Conservation (phyloP, 306 rosid species). For the Gastrolobium villosum region DNA sequence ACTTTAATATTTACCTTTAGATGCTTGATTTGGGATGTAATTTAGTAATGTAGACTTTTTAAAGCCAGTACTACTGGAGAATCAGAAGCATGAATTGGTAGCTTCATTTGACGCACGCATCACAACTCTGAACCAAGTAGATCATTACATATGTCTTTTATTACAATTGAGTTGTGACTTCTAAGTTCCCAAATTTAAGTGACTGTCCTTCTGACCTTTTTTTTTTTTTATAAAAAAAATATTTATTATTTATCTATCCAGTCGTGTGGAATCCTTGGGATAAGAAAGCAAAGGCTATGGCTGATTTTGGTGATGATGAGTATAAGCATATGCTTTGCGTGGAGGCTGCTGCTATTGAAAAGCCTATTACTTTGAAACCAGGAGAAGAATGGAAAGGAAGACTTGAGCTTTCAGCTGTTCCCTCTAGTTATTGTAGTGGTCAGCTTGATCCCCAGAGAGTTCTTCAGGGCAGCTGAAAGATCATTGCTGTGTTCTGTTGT, state of each 20-base stretch:
- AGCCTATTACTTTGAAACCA: slow-evolving; percentile 86
- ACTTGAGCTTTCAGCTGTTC: slow-evolving; percentile 92
- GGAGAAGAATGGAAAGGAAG: slow-evolving; percentile 99
- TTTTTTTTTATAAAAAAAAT: background rate
- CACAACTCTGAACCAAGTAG: slow-evolving; percentile 29
- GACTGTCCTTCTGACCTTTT: background rate
- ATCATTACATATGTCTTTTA: background rate
- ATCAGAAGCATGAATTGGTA: slow-evolving; percentile 38
- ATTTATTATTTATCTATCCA: slow-evolving; percentile 49
- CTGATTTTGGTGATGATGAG: slow-evolving; percentile 98
- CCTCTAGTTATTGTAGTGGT: slow-evolving; percentile 98
- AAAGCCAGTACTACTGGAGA: slow-evolving; percentile 23
- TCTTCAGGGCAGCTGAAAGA: slow-evolving; percentile 72
- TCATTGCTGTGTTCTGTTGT: slow-evolving; percentile 58
- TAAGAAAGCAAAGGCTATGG: slow-evolving; percentile 94
- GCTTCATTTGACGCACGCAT: slow-evolving; percentile 9
- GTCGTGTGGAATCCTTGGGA: slow-evolving; percentile 99
- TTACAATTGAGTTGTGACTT: slow-evolving; percentile 33
- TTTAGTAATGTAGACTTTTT: slow-evolving; percentile 6
- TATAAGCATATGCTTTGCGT: slow-evolving; percentile 96
- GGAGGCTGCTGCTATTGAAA: slow-evolving; percentile 91
- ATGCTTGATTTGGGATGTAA: slow-evolving; percentile 20
- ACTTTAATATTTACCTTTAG: slow-evolving; percentile 35
- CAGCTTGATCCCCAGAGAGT: slow-evolving; percentile 95
- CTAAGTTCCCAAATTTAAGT: slow-evolving; percentile 7